Percentiles rank a stretch among this genome's conserved stretches.
Evolutionary conservation across 2,329 filamentous ascomycete species (phyloP).

Genomic region (Erysiphe pulchra): DNA sequence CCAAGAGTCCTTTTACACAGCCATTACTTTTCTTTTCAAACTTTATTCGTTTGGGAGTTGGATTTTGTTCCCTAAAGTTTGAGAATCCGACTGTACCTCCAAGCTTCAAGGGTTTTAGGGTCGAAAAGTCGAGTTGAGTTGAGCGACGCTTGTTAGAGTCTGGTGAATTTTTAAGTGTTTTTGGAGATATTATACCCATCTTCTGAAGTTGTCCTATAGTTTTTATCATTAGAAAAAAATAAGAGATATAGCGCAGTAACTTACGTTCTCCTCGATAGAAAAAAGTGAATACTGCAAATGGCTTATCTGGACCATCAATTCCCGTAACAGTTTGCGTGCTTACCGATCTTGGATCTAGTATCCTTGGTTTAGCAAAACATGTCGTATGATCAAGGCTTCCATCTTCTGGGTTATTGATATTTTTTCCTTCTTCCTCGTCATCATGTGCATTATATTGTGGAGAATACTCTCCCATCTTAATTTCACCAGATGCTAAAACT

Average conservation of each 20-base stretch:
- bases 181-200: constrained; percentile 67
- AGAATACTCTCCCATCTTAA: constrained; percentile 93
- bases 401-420: constrained; percentile 31
- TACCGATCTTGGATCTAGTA: constrained; percentile 85
- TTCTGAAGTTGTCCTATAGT: constrained; percentile 69
- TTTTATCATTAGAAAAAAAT: constrained; percentile 4
- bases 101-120: constrained; percentile 58
- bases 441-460: constrained; percentile 95
- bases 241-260: constrained; percentile 15
- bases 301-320: constrained; percentile 85
- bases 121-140: constrained; percentile 62
- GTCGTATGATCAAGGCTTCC: constrained; percentile 89
- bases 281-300: constrained; percentile 92
- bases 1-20: constrained; percentile 17
- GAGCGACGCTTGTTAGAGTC: constrained; percentile 52
- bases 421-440: constrained; percentile 44
- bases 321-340: constrained; percentile 98
- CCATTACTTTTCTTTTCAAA: constrained; percentile 36
- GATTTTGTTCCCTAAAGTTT: constrained; percentile 51
- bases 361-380: constrained; percentile 90
- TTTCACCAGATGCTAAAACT: constrained; percentile 83
- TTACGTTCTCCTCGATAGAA: constrained; percentile 87
- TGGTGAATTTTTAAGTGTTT: constrained; percentile 34
- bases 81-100: constrained; percentile 79
- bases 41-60: constrained; percentile 30